Conservation (phyloP, 2,329 filamentous ascomycete genomes). For the Ilyonectria mors-panacis region DNA sequence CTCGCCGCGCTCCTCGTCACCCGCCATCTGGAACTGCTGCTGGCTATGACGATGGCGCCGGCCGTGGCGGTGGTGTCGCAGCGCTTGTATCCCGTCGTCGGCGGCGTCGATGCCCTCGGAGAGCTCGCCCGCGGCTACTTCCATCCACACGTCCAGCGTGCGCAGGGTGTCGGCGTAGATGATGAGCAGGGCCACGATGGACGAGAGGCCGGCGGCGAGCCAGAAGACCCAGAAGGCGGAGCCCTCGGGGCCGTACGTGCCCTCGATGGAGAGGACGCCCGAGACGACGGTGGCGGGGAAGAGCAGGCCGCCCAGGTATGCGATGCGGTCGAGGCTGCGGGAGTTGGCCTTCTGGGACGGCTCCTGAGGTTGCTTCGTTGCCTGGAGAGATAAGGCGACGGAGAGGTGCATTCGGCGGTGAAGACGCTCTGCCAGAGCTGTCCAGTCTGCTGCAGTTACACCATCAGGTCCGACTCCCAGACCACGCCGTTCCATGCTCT, state of each 20-base stretch:
- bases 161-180: constrained; percentile 66
- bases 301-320: constrained; percentile 65
- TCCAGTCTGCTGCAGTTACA: constrained; percentile 41
- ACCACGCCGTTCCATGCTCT: constrained; percentile 38
- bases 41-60: constrained; percentile 39
- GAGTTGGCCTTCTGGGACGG: constrained; percentile 52
- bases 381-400: constrained; percentile 21
- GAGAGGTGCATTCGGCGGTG: constrained; percentile 44
- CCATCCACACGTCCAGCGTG: constrained; percentile 62
- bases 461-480: constrained; percentile 22
- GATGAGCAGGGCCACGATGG: constrained; percentile 56
- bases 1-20: constrained; percentile 47
- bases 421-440: constrained; percentile 38
- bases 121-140: constrained; percentile 52
- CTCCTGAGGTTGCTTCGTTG: constrained; percentile 17
- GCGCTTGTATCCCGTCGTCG: constrained; percentile 28
- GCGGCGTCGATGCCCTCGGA: constrained; percentile 25
- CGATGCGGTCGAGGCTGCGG: constrained; percentile 62
- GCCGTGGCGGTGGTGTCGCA: constrained; percentile 28
- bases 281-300: constrained; percentile 65
- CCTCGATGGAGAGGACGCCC: constrained; percentile 63
- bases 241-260: constrained; percentile 59
- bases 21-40: constrained; percentile 52
- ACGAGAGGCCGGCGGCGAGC: constrained; percentile 58
- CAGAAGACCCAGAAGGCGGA: constrained; percentile 65